phyloP scores from a whole-genome alignment of 208 protist species.

The Acanthamoeba culbertsoni region DNA sequence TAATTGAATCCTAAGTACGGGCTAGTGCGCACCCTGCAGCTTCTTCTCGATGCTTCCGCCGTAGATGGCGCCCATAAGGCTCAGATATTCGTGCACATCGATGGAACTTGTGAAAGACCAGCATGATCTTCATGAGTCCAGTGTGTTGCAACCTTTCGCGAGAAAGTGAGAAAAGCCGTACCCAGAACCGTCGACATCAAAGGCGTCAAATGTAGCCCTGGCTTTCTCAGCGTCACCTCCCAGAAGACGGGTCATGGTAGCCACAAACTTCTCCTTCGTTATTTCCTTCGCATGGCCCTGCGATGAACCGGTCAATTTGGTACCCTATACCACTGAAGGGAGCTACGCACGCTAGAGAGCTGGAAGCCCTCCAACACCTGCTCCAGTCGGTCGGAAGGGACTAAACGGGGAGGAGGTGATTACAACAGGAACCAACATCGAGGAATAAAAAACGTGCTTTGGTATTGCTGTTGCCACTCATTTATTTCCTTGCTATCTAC shows the following conservation, averaged over 20 bases:
- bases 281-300: background rate
- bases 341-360: background rate
- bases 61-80: conserved; percentile 21
- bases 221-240: background rate
- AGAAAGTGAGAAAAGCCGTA: background rate
- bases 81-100: conserved; percentile 44
- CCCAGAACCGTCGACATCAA: background rate
- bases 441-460: background rate
- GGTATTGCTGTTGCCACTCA: background rate
- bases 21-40: background rate
- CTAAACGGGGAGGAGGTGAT: background rate
- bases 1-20: background rate
- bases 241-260: background rate
- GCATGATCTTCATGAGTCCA: background rate
- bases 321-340: background rate
- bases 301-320: background rate
- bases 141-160: background rate
- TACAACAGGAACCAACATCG: background rate
- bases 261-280: background rate
- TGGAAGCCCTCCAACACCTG: background rate
- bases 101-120: background rate
- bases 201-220: background rate
- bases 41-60: background rate
- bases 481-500: background rate
- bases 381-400: background rate